These are phyloP conservation scores for Arthrocladium fulminans DNA, from an alignment of 2,329 filamentous ascomycete genomes.

Conservation along the genomic window DNA sequence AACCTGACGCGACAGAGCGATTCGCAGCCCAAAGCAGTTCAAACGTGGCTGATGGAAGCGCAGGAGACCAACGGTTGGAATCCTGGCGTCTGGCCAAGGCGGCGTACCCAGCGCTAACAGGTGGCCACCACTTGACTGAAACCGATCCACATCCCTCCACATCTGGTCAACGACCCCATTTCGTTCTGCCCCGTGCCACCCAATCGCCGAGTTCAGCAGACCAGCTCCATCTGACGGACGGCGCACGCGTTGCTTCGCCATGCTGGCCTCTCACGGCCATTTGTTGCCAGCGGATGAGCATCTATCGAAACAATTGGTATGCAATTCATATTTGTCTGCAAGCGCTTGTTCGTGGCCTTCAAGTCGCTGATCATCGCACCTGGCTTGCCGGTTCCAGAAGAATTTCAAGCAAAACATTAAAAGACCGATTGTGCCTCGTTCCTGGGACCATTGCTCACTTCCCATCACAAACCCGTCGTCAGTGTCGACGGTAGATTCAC, in stretches of 20 bases:
- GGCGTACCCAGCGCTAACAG: constrained; percentile 7
- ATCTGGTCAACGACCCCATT: constrained; percentile 6
- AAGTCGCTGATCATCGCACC: constrained; percentile 7
- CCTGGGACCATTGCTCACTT: constrained; percentile 6
- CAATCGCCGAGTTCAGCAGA: constrained; percentile 5
- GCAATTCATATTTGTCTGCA: constrained; percentile 10
- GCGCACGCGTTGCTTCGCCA: constrained; percentile 6
- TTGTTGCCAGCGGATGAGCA: constrained; percentile 5
- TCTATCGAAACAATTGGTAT: constrained; percentile 8
- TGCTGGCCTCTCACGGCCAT: constrained; percentile 5
- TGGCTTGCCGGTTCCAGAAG: constrained; percentile 8
- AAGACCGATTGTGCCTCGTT: constrained; percentile 5
- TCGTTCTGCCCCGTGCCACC: constrained; percentile 1
- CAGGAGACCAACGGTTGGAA: constrained; percentile 4
- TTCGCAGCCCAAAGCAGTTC: constrained; percentile 4
- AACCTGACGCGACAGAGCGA: constrained; percentile 9
- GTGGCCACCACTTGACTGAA: constrained; percentile 4
- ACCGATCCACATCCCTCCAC: constrained; percentile 3
- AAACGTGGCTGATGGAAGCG: not conserved
- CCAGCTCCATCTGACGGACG: constrained; percentile 7
- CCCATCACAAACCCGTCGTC: constrained; percentile 7
- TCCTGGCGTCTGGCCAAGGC: constrained; percentile 10
- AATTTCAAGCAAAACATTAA: constrained; percentile 7
- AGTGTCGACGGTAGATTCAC: constrained; percentile 9
- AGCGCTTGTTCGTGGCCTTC: constrained; percentile 6